Evolutionary conservation across 2,329 filamentous ascomycete species (phyloP), one percentile per base, ranked within the genome.

Genomic region (Cladosporium sp.): DNA sequence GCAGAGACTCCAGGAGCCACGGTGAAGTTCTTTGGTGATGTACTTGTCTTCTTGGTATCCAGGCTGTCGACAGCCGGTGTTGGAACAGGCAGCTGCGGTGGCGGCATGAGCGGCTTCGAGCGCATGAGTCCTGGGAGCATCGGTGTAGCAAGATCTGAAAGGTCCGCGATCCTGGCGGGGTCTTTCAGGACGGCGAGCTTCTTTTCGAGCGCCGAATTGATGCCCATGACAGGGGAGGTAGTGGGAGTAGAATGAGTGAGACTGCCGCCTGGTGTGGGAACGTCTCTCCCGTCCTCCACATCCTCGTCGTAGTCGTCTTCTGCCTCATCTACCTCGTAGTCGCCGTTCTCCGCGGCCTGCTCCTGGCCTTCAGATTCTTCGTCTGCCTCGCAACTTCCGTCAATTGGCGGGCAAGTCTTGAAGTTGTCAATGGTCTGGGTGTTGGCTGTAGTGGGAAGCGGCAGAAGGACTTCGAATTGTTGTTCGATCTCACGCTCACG

Each of bases 361-460:
- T 40, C 29, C 10, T 55, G 29, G 10, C 33, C 52, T 18, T 55
- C 52, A 18, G 52, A 18, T 29, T 33, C 52, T 31, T 33, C 52
- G n/a, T 55, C 52, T 55, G 28, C 18, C 55, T 14, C 21, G 12
- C 35, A 21, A 35, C 44, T 58, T 18, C 23, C 29, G 31, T 69
- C 70, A 5, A 49, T 50, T 11, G 57, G 50, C 11, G 60, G 64
- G 56, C 74, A 74, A 52, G 66, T 67, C 14, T 59, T 65, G 67
- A 67, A 72, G 59, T 65, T 65, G 65, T 74, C 70, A 31, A 73
- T 62, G 5, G 70, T 71, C 55, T 72, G 49, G n/a, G 68, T 73
- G 64, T 76, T 76, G 12, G 56, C 26, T 6, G 65, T 67, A 11
- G 74, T 75, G 8, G 74, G 70, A 1, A 72, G 67, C 14, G 73